Evolutionary conservation across 2,329 filamentous ascomycete genomes (phyloP).

Genomic region (Biscogniauxia mediterranea): DNA sequence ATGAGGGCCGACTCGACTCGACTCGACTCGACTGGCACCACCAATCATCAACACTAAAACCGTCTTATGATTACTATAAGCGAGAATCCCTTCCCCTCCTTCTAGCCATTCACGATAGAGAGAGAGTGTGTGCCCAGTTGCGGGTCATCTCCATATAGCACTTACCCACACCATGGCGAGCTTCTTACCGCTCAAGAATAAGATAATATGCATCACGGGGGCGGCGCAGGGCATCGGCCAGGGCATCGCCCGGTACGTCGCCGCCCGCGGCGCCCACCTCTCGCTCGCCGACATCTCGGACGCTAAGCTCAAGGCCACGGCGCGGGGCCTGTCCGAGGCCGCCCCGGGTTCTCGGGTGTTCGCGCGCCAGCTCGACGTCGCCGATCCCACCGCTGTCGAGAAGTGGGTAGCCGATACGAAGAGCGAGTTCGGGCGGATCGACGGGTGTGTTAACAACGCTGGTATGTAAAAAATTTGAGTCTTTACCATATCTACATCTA

Average conservation of each 20-base stretch:
- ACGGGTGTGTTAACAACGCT: conserved; percentile 39
- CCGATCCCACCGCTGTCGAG: conserved; percentile 32
- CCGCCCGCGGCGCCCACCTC: conserved; percentile 31
- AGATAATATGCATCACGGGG: conserved; percentile 23
- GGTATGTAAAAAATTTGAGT: conserved; percentile 22
- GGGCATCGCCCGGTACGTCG: conserved; percentile 18
- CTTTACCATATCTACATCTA: too few relatives aligned
- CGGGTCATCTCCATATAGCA: too few relatives aligned
- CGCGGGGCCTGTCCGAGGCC: conserved; percentile 22
- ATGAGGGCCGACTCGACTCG: too few relatives aligned
- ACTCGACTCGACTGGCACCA: too few relatives aligned
- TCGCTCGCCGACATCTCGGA: conserved; percentile 31
- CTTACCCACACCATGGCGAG: conserved; percentile 15
- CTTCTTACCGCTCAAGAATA: conserved; percentile 19
- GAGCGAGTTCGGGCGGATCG: conserved; percentile 33
- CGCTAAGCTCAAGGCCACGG: conserved; percentile 27
- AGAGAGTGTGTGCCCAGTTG: too few relatives aligned
- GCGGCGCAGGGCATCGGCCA: conserved; percentile 19
- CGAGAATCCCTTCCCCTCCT: too few relatives aligned
- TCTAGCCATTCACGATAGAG: too few relatives aligned
- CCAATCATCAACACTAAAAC: neutral
- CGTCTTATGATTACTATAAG: neutral
- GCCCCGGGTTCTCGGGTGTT: conserved; percentile 26
- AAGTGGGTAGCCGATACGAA: conserved; percentile 35
- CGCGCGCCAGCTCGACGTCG: conserved; percentile 31